Evolutionary conservation across 2,329 filamentous ascomycete genomes (phyloP), one percentile per base, ranked within the genome.

Genomic region (Xylariaceae sp.): DNA sequence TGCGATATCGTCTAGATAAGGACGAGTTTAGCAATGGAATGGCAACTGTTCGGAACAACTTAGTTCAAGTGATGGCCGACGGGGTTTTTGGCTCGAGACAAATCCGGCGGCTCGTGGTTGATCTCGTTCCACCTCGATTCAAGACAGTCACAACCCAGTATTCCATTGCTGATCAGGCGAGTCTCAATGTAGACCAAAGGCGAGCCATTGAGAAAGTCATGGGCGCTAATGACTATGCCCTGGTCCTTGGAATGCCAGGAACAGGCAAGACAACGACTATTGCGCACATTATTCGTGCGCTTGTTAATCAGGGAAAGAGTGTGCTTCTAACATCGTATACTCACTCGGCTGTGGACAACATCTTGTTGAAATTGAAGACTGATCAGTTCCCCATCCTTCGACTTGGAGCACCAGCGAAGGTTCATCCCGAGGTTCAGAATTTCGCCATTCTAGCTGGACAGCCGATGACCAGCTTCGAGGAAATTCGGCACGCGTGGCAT

Each of bases 191-290:
- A 8, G 94, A 97, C 67, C 94, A 99, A 71, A 86, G 81, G 65
- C 81, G 80, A 53, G 94, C 94, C 0, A 92, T 99, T 46, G 83
- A 91, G 63, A 97, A 97, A 72, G 93, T 99, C 32, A 95, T 99
- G 88, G 91, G 88, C 65, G 93, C 94, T 3, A 84, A 89, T 62
- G 92, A 99, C 74, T 99, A 97, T 71, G 93, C 94, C 6, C 80
- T 99, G n/a, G 92, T 99, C 10, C 83, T 99, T 16, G 94, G 94
- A 23, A 99, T 99, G 94, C 94, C 94, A 1, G 94, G 94, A 6
- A 99, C 94, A 0, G 94, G 94, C 53, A 99, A 99, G 73, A 99
- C 94, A 2, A 99, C 94, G 0, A 99, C 94, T 0, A 97, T 99
- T 66, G 92, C 93, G 4, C 92, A 97, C 69, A 97, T 99, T 63